Base-by-base conservation (phyloP, 1,284 basidiomycete genomes). In the Malassezia caprae region DNA sequence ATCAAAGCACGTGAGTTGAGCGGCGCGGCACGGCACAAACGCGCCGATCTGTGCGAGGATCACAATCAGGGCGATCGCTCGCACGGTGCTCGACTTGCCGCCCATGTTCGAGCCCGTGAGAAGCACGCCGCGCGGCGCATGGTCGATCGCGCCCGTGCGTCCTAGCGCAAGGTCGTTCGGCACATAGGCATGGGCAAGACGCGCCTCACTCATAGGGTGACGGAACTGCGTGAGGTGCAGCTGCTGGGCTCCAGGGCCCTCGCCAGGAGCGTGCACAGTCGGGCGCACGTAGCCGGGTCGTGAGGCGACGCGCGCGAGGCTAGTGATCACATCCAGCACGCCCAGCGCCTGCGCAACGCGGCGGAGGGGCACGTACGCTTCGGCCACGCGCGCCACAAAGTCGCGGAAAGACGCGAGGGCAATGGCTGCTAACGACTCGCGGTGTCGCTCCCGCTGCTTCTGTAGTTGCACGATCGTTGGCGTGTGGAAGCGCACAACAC, bases 1-100 rank as follows among this genome's bases (percentile, higher is more conserved):
- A 70, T 96, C 91, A 51, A 90, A 80, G 43, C 90, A 77, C 6
- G 85, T 82, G 41, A 96, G 75, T 56, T 76, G 83, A 40, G 87
- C 86, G 0, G 81, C 79, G 10, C 77, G 72, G 0, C 90, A 90
- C 7, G 93, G 80, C 0, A 82, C 78, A 54, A 77, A 81, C 2
- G 76, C 78, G 4, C 81, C 80, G 31, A 81, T 78, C 62, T 81
- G 79, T 2, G 79, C 79, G 65, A 80, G 70, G 48, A 77, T 62
- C 12, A 66, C 56, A n/a, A 62, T 28, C 13, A 75, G 52, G 0
- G 70, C 70, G 3, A 71, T 61, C 1, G 65, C 66, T 6, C 74
- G 63, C 4, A 64, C 64, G 10, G 63, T 61, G 31, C 84, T 87
- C 56, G 85, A 87, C 75, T 90, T 90, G 26, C 84, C 80, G 28